phyloP scores from a whole-genome alignment of 2,329 filamentous ascomycete genomes.

The Parastagonospora nodorum region DNA sequence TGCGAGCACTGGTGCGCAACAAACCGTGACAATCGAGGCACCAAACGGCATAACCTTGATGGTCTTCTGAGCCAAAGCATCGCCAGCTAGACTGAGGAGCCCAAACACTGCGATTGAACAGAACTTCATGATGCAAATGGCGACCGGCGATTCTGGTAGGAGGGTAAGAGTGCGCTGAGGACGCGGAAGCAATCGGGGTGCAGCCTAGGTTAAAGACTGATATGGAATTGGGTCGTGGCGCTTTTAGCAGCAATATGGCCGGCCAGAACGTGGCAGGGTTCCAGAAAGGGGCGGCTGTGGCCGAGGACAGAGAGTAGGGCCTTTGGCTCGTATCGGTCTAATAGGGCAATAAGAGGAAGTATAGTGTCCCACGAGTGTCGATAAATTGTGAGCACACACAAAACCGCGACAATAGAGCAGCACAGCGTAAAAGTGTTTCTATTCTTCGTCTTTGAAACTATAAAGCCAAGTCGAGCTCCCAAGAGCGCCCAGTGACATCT shows the following conservation, averaged over 20 bases:
- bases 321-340: not conserved
- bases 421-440: not conserved
- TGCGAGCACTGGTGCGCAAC: constrained; percentile 2
- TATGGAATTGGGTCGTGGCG: constrained; percentile 7
- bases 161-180: not conserved
- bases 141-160: not conserved
- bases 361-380: not conserved
- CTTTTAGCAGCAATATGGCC: constrained; percentile 1
- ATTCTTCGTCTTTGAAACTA: not conserved
- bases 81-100: constrained; percentile 24
- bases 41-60: constrained; percentile 46
- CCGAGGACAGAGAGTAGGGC: not conserved
- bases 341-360: not conserved
- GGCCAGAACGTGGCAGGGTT: constrained; percentile 3
- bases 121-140: constrained; percentile 12
- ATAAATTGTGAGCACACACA: not conserved
- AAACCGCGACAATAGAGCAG: not conserved
- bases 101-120: constrained; percentile 20
- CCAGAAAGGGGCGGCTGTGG: not conserved
- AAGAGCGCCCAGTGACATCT: not conserved
- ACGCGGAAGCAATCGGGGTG: not conserved
- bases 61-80: constrained; percentile 24
- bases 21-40: constrained; percentile 41
- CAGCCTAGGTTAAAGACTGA: not conserved
- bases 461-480: not conserved